Evolutionary conservation across 1,139 yeast species (phyloP), one percentile per base, ranked within the genome.

Genomic region (Magnusiomyces magnusii): DNA sequence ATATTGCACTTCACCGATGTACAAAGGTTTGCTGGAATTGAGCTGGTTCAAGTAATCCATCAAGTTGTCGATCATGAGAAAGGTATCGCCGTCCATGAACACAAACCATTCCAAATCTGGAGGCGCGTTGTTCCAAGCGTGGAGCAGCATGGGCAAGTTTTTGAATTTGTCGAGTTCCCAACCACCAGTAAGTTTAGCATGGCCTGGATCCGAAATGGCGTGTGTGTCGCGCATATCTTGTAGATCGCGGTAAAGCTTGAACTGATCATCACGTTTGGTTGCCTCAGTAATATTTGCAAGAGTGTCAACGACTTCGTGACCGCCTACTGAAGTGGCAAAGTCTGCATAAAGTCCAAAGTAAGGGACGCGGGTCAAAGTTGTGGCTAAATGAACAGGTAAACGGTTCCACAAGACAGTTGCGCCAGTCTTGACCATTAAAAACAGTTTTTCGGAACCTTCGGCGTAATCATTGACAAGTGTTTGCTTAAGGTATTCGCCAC

Each of bases 91-190:
- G 57, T 74, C 77, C 62, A 73, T 68, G 62, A 74, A 71, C 44
- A 73, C 64, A 61, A 67, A 74, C 77, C 77, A 74, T 49, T 71
- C 68, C 53, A 58, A 44, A 3, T 63, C 55, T 2, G 41, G 28
- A 19, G 73, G 72, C 28, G 69, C 62, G 5, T 54, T 57, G n/a
- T 57, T 50, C 63, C 68, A 74, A 1, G 76, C 77, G 53, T 73
- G 73, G 7, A 62, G 64, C 27, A 72, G 67, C 71, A 75, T 74
- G 34, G 77, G 77, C 24, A 74, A 61, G 60, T 74, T 74, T 61
- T 75, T 75, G 66, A 67, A 73, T 59, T 68, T 66, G 64, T 74
- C 77, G 13, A 72, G 64, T 2, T 68, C 64, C 77, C 77, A 75
- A 19, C 73, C 75, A 39, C 55, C 60, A 47, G 57, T 57, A 50